phyloP scores from a whole-genome alignment of 139 green algal genomes.

The Eudorina sp. region DNA sequence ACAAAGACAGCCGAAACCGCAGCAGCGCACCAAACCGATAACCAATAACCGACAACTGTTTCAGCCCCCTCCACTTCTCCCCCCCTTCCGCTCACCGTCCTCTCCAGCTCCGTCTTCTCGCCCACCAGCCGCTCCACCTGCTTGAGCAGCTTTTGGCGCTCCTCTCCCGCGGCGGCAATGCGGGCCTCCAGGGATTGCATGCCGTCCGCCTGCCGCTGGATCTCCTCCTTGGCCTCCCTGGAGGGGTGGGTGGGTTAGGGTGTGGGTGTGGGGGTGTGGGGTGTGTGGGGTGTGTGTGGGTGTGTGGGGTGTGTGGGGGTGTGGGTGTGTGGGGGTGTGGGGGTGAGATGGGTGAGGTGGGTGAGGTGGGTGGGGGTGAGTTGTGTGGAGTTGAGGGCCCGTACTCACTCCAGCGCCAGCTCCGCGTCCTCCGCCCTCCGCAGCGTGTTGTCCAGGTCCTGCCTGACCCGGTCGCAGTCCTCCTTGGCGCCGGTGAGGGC shows the following conservation, averaged over 20 bases:
- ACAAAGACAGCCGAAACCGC: no score
- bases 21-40: no score
- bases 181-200: constrained; percentile 40
- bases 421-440: constrained; percentile 24
- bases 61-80: no score
- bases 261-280: not conserved
- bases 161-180: constrained; percentile 21
- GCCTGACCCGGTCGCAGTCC: not conserved
- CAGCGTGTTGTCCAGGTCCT: constrained; percentile 11
- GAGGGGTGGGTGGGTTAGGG: not conserved
- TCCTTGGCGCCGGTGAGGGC: not conserved
- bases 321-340: not conserved
- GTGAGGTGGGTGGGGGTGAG: not conserved
- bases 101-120: constrained; percentile 47
- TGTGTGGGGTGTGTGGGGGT: not conserved
- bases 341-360: not conserved
- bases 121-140: constrained; percentile 40
- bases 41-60: no score
- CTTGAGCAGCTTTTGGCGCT: constrained; percentile 52
- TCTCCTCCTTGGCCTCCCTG: constrained; percentile 19
- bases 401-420: constrained; percentile 28
- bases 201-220: constrained; percentile 16
- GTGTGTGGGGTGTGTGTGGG: not conserved
- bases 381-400: not conserved
- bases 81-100: constrained; percentile 33